Conservation (phyloP, 441 rosid species). For the Syzygium syzygioides region DNA sequence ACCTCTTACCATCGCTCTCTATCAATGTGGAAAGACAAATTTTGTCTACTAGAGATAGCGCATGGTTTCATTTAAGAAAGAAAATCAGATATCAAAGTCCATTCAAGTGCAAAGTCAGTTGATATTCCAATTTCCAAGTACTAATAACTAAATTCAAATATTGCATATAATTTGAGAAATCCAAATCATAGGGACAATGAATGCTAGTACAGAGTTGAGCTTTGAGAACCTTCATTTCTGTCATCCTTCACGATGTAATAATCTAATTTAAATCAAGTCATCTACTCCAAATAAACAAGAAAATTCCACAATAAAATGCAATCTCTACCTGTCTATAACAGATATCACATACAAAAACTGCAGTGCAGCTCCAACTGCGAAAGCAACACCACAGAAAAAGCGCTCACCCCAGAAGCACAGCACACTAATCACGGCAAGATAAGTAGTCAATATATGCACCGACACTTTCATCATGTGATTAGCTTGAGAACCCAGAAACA, state of each 20-base stretch:
- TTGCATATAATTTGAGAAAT: not conserved
- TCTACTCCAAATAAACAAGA: not conserved
- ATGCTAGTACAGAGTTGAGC: not conserved
- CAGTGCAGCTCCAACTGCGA: slow-evolving; percentile 66
- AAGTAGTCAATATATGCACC: slow-evolving; percentile 86
- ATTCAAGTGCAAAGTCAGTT: not conserved
- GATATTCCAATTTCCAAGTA: not conserved
- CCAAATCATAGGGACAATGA: not conserved
- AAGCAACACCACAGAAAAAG: slow-evolving; percentile 81
- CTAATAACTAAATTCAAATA: not conserved
- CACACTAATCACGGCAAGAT: slow-evolving; percentile 84
- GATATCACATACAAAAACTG: slow-evolving; percentile 93
- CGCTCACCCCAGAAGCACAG: slow-evolving; percentile 86
- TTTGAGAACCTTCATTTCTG: not conserved
- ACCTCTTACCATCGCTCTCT: not conserved
- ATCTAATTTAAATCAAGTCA: not conserved
- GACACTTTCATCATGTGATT: slow-evolving; percentile 86
- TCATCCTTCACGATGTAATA: not conserved
- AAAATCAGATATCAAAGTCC: slow-evolving; percentile 8
- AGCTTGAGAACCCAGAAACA: slow-evolving; percentile 71
- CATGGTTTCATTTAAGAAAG: not conserved
- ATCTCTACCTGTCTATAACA: slow-evolving; percentile 77
- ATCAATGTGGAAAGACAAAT: not conserved
- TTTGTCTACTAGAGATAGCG: not conserved
- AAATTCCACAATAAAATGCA: not conserved